Percentiles rank a stretch among this genome's conserved stretches.
These are phyloP conservation scores for Daedaleopsis sinensis DNA, from an alignment of 768 basidiomycete species.

Conservation along the genomic window DNA sequence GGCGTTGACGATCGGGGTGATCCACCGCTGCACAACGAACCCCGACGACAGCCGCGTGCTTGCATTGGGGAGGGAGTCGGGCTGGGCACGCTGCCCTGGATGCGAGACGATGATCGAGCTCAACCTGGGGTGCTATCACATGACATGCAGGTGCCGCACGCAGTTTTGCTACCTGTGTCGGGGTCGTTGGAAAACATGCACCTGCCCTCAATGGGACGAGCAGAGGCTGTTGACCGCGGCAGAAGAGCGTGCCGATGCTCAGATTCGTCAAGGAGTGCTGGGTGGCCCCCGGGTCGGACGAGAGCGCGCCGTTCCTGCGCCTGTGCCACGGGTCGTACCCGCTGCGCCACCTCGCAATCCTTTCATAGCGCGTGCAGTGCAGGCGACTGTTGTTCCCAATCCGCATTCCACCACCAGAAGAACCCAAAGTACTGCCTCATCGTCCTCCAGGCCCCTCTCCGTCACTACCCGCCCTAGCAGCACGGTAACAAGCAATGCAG, in stretches of 20 bases:
- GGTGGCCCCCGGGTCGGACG: background rate
- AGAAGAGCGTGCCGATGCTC: conserved; percentile 4
- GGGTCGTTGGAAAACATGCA: conserved; percentile 29
- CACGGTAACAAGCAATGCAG: background rate
- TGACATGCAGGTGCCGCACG: conserved; percentile 42
- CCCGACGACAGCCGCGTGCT: conserved; percentile 7
- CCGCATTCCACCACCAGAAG: background rate
- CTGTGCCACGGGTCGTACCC: background rate
- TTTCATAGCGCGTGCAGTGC: too few relatives aligned
- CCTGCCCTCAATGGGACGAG: conserved; percentile 19
- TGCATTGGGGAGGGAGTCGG: conserved; percentile 28
- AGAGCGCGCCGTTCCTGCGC: background rate
- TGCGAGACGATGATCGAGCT: conserved; percentile 44
- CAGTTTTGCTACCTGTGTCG: conserved; percentile 50
- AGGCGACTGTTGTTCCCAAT: background rate
- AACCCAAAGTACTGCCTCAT: background rate
- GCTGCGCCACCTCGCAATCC: background rate
- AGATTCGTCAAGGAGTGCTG: background rate
- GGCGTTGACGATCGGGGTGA: background rate
- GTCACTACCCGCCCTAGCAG: background rate
- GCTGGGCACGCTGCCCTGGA: conserved; percentile 44
- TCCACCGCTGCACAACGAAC: conserved; percentile 24
- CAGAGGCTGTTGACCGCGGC: background rate
- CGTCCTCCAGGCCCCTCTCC: background rate
- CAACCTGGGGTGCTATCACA: conserved; percentile 41